These are phyloP conservation scores for Camillea tinctor DNA, from an alignment of 2,329 filamentous ascomycete genomes.

Conservation along the genomic window DNA sequence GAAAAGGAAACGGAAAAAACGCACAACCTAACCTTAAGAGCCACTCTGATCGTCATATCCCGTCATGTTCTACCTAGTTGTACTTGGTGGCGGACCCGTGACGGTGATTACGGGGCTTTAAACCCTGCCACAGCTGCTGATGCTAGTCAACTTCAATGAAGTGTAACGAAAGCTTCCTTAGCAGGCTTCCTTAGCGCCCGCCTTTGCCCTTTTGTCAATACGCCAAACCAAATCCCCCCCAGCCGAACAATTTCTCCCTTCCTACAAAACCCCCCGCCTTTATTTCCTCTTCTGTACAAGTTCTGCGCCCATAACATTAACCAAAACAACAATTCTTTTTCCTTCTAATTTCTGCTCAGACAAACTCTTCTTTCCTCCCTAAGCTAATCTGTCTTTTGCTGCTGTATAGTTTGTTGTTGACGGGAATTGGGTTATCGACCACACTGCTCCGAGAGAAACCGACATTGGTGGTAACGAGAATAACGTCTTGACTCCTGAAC, in stretches of 20 bases:
- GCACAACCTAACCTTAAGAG: not conserved
- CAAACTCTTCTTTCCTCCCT: slow-evolving; percentile 12
- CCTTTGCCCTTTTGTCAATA: not conserved
- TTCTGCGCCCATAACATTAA: slow-evolving; percentile 4
- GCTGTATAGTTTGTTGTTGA: slow-evolving; percentile 83
- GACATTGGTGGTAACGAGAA: slow-evolving; percentile 85
- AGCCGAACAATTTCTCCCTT: slow-evolving; percentile 16
- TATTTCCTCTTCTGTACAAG: not conserved
- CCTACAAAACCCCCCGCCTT: slow-evolving; percentile 9
- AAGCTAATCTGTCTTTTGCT: slow-evolving; percentile 24
- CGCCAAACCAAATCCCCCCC: not conserved
- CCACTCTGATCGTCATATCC: not conserved
- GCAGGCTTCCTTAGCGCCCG: not conserved
- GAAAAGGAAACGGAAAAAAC: no score
- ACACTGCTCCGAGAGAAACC: slow-evolving; percentile 75
- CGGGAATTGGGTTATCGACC: slow-evolving; percentile 83
- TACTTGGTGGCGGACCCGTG: not conserved
- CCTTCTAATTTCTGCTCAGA: slow-evolving; percentile 14
- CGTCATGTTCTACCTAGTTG: not conserved
- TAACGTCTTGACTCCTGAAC: slow-evolving; percentile 80
- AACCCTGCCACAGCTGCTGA: not conserved
- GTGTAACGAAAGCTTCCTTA: not conserved
- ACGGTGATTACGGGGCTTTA: not conserved
- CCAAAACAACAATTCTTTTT: slow-evolving; percentile 7
- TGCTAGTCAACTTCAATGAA: not conserved